Percentiles rank a stretch among this genome's conserved stretches.
phyloP scores from a whole-genome alignment of 1,284 basidiomycete species.

The Cryptococcus sp. region DNA sequence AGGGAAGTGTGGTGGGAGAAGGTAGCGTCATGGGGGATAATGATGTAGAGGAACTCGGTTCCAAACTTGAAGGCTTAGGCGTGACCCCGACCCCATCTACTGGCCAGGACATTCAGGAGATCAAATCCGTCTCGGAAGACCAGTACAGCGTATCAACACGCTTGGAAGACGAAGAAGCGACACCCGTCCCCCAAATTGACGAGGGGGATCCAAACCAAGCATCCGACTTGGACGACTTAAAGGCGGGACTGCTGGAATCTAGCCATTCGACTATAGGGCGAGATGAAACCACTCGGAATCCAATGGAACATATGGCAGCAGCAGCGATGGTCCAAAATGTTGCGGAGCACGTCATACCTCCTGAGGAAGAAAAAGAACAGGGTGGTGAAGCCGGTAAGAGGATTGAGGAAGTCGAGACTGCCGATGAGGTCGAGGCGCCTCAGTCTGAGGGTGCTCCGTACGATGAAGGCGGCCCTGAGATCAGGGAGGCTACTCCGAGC shows the following conservation, averaged over 20 bases:
- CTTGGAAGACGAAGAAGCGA: not conserved
- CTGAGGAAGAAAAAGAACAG: conserved; percentile 26
- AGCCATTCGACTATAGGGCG: not conserved
- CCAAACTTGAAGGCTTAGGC: conserved; percentile 12
- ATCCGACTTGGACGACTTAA: conserved; percentile 28
- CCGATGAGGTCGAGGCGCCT: conserved; percentile 18
- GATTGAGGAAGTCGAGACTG: conserved; percentile 30
- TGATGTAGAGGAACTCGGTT: conserved; percentile 14
- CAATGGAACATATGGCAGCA: conserved; percentile 21
- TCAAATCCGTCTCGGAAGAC: not conserved
- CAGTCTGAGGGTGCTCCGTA: conserved; percentile 5
- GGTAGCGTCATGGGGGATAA: conserved; percentile 14
- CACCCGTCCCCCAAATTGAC: conserved; percentile 9
- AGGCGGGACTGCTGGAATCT: conserved; percentile 19
- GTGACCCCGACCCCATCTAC: conserved; percentile 3
- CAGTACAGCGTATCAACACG: not conserved
- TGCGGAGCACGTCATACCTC: conserved; percentile 20
- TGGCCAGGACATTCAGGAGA: not conserved
- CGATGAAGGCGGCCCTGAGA: conserved; percentile 6
- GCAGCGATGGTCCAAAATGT: conserved; percentile 23
- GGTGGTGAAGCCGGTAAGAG: conserved; percentile 32
- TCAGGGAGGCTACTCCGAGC: conserved; percentile 1
- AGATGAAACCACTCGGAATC: conserved; percentile 7
- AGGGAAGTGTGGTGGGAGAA: conserved; percentile 28
- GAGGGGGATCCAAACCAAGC: conserved; percentile 27